phyloP scores from a whole-genome alignment of 495 filamentous ascomycete species.

The Annulohypoxylon stygium region DNA sequence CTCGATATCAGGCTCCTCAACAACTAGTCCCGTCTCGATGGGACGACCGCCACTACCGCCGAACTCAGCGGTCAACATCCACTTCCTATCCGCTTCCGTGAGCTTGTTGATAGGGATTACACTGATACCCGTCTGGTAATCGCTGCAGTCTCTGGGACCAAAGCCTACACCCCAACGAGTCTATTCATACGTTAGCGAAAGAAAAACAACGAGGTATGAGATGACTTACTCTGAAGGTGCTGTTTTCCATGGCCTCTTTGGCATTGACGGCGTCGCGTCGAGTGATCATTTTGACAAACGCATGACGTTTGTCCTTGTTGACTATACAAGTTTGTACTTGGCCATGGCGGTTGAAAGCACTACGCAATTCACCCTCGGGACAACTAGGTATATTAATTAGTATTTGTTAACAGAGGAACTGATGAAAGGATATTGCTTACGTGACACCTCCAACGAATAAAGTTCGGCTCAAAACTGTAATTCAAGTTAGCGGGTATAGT shows the following conservation, averaged over 20 bases:
- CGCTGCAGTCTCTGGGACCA: conserved; percentile 95
- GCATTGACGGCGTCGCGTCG: conserved; percentile 86
- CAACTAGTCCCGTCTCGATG: conserved; percentile 85
- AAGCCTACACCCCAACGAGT: conserved; percentile 98
- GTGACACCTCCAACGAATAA: conserved; percentile 97
- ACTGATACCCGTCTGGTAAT: conserved; percentile 93
- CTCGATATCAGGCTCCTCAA: conserved; percentile 98
- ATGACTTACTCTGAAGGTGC: conserved; percentile 80
- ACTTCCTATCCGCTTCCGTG: conserved; percentile 95
- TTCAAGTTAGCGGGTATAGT: conserved; percentile 28
- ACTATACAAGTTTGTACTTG: conserved; percentile 97
- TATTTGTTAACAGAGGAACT: conserved; percentile 18
- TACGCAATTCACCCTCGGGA: conserved; percentile 82
- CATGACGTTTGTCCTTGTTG: conserved; percentile 96
- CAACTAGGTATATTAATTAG: conserved; percentile 62
- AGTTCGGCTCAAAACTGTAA: conserved; percentile 86
- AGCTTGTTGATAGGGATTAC: conserved; percentile 91
- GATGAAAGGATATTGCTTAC: conserved; percentile 64
- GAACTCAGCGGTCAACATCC: conserved; percentile 95
- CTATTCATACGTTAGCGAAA: conserved; percentile 58
- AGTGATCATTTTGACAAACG: conserved; percentile 97
- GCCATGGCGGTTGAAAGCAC: conserved; percentile 82
- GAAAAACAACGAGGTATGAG: conserved; percentile 13
- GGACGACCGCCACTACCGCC: conserved; percentile 89
- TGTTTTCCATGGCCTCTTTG: conserved; percentile 91